Evolutionary conservation across 768 basidiomycete genomes (phyloP).

Genomic region (Boletus bicolor): DNA sequence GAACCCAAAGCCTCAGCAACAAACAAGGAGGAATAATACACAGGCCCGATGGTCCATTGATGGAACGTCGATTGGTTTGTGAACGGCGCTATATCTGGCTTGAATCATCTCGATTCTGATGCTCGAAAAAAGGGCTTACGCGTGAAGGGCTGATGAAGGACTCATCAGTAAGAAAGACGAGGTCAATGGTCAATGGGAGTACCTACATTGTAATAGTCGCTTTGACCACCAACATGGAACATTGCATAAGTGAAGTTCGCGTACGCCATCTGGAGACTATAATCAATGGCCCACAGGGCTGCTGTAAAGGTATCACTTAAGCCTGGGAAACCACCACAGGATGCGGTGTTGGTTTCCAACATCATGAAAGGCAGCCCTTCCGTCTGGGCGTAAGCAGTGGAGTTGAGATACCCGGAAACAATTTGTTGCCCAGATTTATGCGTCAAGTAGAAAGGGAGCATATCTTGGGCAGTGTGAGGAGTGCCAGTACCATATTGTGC

Average conservation of each 20-base stretch:
- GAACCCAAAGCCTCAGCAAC: conserved; percentile 70
- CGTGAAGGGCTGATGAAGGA: conserved; percentile 35
- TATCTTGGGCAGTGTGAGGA: conserved; percentile 40
- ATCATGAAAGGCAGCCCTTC: conserved; percentile 46
- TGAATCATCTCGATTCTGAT: neutral
- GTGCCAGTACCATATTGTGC: conserved; percentile 44
- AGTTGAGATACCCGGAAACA: conserved; percentile 49
- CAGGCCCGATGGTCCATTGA: conserved; percentile 71
- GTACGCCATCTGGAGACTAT: conserved; percentile 50
- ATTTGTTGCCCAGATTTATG: conserved; percentile 52
- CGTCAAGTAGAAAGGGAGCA: conserved; percentile 47
- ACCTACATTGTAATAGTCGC: conserved; percentile 61
- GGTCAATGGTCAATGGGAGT: neutral
- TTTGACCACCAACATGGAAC: conserved; percentile 59
- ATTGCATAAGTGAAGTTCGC: conserved; percentile 43
- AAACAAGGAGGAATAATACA: conserved; percentile 72
- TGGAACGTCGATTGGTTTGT: conserved; percentile 54
- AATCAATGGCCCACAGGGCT: conserved; percentile 53
- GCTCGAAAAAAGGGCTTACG: conserved; percentile 19
- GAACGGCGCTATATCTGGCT: conserved; percentile 41
- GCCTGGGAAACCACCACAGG: conserved; percentile 47
- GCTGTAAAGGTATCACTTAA: conserved; percentile 59
- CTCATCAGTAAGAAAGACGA: neutral
- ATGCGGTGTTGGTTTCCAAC: conserved; percentile 57
- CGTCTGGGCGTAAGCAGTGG: conserved; percentile 40